These are phyloP conservation scores for Calonectria pseudoreteaudii DNA, from an alignment of 2,329 filamentous ascomycete genomes.

Conservation along the genomic window DNA sequence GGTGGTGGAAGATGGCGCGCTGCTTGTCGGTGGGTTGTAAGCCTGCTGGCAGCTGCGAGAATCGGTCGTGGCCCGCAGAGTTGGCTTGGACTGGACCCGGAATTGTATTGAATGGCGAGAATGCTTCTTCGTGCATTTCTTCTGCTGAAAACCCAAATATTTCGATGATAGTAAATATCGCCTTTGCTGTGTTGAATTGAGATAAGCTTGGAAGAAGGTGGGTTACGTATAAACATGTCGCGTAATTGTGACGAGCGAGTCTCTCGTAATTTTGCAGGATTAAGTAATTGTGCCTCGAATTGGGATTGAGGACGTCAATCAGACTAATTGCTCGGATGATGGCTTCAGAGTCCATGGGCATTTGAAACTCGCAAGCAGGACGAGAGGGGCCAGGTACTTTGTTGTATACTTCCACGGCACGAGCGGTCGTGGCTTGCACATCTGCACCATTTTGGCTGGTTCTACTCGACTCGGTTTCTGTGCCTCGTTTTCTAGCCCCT, in stretches of 20 bases:
- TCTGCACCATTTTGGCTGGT: not conserved
- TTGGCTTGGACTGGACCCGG: not conserved
- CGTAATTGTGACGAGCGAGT: not conserved
- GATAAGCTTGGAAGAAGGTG: not conserved
- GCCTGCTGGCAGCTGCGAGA: not conserved
- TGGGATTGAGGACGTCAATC: not conserved
- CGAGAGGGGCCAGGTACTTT: not conserved
- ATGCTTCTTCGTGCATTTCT: not conserved
- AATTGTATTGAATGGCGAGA: constrained; percentile 1
- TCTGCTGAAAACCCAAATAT: not conserved
- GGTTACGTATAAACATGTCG: not conserved
- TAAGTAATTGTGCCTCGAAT: not conserved
- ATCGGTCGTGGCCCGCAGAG: not conserved
- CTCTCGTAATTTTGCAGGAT: constrained; percentile 1
- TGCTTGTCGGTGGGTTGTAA: not conserved
- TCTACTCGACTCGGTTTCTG: not conserved
- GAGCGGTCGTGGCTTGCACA: not conserved
- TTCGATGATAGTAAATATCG: not conserved
- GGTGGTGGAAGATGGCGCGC: not conserved
- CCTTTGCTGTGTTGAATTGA: not conserved
- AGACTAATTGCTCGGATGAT: not conserved
- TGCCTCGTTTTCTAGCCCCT: not conserved
- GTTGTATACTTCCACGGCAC: not conserved
- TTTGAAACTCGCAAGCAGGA: not conserved
- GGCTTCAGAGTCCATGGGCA: not conserved